Conservation (phyloP, 345 rosid species). For the Aquilaria malaccensis region DNA sequence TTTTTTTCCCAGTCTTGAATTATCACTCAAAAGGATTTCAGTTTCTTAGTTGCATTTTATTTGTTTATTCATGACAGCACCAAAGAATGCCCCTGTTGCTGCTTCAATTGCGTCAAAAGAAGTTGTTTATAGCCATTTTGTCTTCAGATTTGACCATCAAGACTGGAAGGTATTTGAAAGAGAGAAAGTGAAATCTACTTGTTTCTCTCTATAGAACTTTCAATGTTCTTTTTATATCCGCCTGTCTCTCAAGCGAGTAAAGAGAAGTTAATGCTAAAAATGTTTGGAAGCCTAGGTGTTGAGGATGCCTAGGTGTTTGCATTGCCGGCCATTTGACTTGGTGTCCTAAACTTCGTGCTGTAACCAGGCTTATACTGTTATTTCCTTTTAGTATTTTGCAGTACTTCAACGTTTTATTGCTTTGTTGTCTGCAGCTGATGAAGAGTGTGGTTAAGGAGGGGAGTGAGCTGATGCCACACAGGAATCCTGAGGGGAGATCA, state of each 20-base stretch:
- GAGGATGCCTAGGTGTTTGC: background rate
- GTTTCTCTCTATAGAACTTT: background rate
- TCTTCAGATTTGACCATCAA: slow-evolving; percentile 38
- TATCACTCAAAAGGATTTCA: background rate
- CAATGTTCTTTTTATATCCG: no score
- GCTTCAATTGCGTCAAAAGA: slow-evolving; percentile 23
- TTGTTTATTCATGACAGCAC: slow-evolving; percentile 17
- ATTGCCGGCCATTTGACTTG: no score
- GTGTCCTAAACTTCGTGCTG: no score
- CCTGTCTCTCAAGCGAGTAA: background rate
- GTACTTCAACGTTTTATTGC: background rate
- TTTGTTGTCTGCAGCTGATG: slow-evolving; percentile 28
- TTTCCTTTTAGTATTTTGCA: background rate
- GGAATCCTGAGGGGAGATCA: slow-evolving; percentile 9
- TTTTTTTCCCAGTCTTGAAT: background rate
- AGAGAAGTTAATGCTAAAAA: background rate
- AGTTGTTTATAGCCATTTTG: slow-evolving; percentile 30
- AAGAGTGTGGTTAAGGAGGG: slow-evolving; percentile 15
- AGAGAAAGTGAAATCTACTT: background rate
- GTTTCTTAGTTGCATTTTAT: background rate
- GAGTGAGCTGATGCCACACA: slow-evolving; percentile 36
- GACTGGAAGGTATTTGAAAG: slow-evolving; percentile 35
- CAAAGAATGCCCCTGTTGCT: slow-evolving; percentile 37
- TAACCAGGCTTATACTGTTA: no score
- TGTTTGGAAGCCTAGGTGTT: background rate